These are phyloP conservation scores for Discostella stelligeroides DNA, from an alignment of 108 stramenopile genomes.

Conservation along the genomic window DNA sequence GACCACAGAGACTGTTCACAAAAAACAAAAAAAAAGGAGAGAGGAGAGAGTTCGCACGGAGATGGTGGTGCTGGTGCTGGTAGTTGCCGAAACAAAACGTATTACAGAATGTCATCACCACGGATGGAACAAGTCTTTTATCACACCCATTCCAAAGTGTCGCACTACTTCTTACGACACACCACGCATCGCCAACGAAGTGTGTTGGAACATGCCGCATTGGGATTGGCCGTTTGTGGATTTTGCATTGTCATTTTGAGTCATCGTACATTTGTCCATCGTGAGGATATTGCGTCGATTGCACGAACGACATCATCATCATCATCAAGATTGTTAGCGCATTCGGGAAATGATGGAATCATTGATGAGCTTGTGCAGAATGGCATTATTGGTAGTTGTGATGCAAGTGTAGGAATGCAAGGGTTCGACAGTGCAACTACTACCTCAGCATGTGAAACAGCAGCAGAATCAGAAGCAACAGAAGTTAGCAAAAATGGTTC, in stretches of 20 bases:
- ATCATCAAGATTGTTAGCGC: neutral
- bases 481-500: neutral
- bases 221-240: slow-evolving; percentile 61
- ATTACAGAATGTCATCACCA: slow-evolving; percentile 18
- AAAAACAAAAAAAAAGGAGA: too few species aligned
- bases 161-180: slow-evolving; percentile 54
- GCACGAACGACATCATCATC: neutral
- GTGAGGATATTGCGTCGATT: slow-evolving; percentile 25
- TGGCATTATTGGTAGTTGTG: slow-evolving; percentile 1
- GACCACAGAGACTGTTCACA: too few species aligned
- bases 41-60: too few species aligned
- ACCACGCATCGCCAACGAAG: slow-evolving; percentile 54
- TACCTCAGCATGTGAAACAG: too few species aligned
- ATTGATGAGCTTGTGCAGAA: too few species aligned
- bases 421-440: too few species aligned
- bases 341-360: too few species aligned
- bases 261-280: slow-evolving; percentile 72
- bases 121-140: slow-evolving; percentile 81
- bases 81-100: neutral
- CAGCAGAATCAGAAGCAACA: too few species aligned
- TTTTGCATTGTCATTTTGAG: slow-evolving; percentile 60
- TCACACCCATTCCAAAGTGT: slow-evolving; percentile 64
- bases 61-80: too few species aligned
- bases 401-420: neutral
- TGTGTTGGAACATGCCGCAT: slow-evolving; percentile 55